Conservation (phyloP, 371 early-diverging fungal species). For the Mucor velutinosus region DNA sequence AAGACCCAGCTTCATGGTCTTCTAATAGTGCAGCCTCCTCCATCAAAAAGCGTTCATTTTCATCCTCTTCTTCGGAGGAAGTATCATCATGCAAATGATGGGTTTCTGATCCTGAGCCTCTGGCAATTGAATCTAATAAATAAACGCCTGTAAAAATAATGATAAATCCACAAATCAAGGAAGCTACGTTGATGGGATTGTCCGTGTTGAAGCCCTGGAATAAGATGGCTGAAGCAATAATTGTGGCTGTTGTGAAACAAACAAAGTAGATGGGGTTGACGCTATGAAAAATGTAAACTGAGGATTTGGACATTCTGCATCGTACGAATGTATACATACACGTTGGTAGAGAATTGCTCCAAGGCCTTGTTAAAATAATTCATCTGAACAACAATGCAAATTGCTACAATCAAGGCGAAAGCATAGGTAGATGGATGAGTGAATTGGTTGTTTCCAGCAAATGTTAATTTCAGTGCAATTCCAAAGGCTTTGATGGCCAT, state of each 20-base stretch:
- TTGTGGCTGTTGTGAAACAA: slow-evolving; percentile 91
- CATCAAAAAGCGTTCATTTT: slow-evolving; percentile 37
- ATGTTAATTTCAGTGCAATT: slow-evolving; percentile 87
- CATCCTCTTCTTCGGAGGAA: slow-evolving; percentile 12
- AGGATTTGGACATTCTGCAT: background rate
- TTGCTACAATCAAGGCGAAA: slow-evolving; percentile 78
- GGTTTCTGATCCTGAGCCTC: background rate
- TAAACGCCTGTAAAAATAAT: slow-evolving; percentile 92
- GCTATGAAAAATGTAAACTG: slow-evolving; percentile 13
- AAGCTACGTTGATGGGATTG: slow-evolving; percentile 73
- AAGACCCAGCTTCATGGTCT: slow-evolving; percentile 50
- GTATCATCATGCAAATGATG: slow-evolving; percentile 5
- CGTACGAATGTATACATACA: slow-evolving; percentile 44
- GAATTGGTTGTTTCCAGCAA: slow-evolving; percentile 91
- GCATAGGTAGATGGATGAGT: slow-evolving; percentile 83
- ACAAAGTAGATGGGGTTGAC: slow-evolving; percentile 94
- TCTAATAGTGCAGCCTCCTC: slow-evolving; percentile 59
- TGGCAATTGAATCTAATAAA: slow-evolving; percentile 56
- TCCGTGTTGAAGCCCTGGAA: slow-evolving; percentile 86
- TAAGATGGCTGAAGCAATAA: slow-evolving; percentile 83
- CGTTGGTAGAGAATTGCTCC: slow-evolving; percentile 85
- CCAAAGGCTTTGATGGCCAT: slow-evolving; percentile 92
- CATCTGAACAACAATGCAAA: slow-evolving; percentile 89
- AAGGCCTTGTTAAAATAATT: slow-evolving; percentile 97
- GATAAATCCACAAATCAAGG: slow-evolving; percentile 85